A percentile compares a stretch with the other conserved stretches of the same genome.
Conservation (phyloP, 2,329 filamentous ascomycete species). For the Thelonectria blattea region DNA sequence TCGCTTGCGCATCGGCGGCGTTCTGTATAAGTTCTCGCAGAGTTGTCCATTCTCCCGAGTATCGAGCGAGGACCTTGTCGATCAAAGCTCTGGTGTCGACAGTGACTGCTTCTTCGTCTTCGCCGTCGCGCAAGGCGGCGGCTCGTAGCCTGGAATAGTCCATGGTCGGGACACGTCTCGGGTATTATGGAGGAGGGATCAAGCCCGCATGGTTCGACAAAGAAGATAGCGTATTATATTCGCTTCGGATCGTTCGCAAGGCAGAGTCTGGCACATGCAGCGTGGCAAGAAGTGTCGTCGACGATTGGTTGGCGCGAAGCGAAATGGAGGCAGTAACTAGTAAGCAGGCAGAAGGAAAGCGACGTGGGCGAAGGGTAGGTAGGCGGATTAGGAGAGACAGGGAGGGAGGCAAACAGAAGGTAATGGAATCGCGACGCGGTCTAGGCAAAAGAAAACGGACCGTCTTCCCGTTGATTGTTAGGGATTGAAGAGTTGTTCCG, state of each 20-base stretch:
- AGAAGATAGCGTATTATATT: conserved; percentile 1
- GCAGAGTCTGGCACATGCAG: conserved; percentile 5
- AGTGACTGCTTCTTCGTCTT: conserved; percentile 95
- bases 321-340: background rate
- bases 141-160: conserved; percentile 81
- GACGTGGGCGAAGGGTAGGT: background rate
- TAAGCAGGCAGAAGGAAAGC: conserved; percentile 11
- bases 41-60: conserved; percentile 92
- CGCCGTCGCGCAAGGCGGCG: conserved; percentile 82
- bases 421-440: background rate
- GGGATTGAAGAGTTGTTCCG: too few species aligned
- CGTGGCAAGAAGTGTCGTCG: conserved; percentile 8
- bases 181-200: conserved; percentile 11
- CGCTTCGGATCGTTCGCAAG: background rate
- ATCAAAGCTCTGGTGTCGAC: conserved; percentile 97
- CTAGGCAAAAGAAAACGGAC: background rate
- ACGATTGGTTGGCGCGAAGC: conserved; percentile 9
- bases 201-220: conserved; percentile 26
- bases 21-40: conserved; percentile 96
- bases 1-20: conserved; percentile 94
- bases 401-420: background rate
- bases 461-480: too few species aligned
- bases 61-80: conserved; percentile 95
- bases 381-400: too few species aligned
- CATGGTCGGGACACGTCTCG: conserved; percentile 51